Evolutionary conservation across 805 yeast species (phyloP).

Genomic region (Pichia cephalocereana): DNA sequence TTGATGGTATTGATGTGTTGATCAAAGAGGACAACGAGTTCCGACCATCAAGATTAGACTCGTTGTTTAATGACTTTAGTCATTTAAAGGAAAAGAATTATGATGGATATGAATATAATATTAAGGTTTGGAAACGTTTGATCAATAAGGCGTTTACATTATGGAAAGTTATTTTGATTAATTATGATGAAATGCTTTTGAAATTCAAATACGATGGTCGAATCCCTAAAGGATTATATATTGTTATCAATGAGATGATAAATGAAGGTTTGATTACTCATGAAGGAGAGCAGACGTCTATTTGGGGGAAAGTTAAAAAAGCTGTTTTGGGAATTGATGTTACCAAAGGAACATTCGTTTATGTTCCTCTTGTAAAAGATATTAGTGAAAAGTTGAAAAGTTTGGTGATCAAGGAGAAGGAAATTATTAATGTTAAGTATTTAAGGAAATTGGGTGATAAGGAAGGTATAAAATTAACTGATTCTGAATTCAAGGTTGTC

Average conservation of each 20-base stretch:
- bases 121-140: constrained; percentile 36
- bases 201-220: constrained; percentile 8
- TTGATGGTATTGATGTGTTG: no score
- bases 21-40: constrained; percentile 2
- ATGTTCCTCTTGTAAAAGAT: no score
- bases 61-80: constrained; percentile 41
- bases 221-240: constrained; percentile 1
- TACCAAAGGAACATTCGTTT: neutral
- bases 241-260: constrained; percentile 3
- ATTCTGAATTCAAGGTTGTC: no score
- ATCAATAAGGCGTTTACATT: constrained; percentile 19
- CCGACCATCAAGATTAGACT: constrained; percentile 28
- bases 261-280: neutral
- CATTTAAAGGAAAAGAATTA: constrained; percentile 33
- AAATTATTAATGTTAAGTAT: no score
- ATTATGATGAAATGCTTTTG: constrained; percentile 11
- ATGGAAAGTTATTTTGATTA: constrained; percentile 15
- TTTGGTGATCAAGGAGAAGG: neutral
- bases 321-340: neutral
- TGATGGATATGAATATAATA: constrained; percentile 43
- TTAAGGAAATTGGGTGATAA: no score
- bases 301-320: neutral
- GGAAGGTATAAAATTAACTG: no score
- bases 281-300: neutral
- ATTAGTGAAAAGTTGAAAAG: neutral